These are phyloP conservation scores for Nephelium lappaceum DNA, from an alignment of 345 rosid species.

Conservation along the genomic window DNA sequence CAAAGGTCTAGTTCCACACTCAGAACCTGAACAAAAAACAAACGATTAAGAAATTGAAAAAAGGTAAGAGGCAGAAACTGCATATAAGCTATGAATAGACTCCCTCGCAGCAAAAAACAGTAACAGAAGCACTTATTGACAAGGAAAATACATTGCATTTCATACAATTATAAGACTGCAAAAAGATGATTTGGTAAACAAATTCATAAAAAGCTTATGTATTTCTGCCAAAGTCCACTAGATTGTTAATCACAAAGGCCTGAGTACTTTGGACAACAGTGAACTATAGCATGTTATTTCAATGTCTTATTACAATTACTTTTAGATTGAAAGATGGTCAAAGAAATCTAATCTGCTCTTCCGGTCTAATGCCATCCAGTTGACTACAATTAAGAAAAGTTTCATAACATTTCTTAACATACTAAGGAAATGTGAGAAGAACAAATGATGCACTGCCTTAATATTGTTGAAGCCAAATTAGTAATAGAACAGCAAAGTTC, in stretches of 20 bases:
- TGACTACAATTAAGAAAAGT: not conserved
- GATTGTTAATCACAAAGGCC: not conserved
- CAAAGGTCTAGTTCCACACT: constrained; percentile 84
- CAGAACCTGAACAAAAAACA: constrained; percentile 50
- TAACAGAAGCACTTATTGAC: not conserved
- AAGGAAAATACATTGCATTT: not conserved
- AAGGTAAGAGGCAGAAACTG: not conserved
- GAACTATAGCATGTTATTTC: not conserved
- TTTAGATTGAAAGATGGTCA: not conserved
- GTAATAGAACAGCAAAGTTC: not conserved
- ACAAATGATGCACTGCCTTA: not conserved
- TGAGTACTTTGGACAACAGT: not conserved
- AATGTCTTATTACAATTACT: not conserved
- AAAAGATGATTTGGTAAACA: not conserved
- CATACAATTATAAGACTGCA: not conserved
- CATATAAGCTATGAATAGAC: not conserved
- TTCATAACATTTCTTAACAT: not conserved
- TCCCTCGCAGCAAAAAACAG: not conserved
- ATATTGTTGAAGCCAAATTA: not conserved
- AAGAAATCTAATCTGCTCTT: not conserved
- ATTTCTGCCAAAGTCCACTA: not conserved
- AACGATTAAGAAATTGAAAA: constrained; percentile 4
- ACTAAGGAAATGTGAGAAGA: not conserved
- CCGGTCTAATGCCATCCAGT: not conserved
- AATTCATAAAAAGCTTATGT: not conserved